phyloP scores from a whole-genome alignment of 108 stramenopile genomes.

The Cylindrotheca fusiformis region DNA sequence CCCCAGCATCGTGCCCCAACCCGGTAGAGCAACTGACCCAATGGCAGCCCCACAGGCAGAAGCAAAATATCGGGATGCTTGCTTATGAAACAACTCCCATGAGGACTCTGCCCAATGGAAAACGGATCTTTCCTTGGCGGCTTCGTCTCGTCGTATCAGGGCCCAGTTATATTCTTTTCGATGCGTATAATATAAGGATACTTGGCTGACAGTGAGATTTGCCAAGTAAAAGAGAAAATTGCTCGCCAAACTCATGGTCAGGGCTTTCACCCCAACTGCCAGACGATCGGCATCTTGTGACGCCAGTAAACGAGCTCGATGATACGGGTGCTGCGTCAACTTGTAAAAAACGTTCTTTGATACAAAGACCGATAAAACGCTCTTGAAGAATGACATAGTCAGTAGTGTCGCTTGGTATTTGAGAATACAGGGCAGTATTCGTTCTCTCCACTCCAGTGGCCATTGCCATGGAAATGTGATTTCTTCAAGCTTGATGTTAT shows the following conservation, averaged over 20 bases:
- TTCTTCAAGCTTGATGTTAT: too few relatives aligned
- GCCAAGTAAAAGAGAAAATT: conserved; percentile 16
- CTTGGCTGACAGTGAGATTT: conserved; percentile 5
- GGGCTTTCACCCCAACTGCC: conserved; percentile 2
- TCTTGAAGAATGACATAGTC: conserved; percentile 4
- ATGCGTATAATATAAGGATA: conserved; percentile 2
- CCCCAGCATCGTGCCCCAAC: conserved; percentile 16
- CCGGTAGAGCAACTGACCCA: conserved; percentile 17
- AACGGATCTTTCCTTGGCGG: neutral
- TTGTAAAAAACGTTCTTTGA: conserved; percentile 7
- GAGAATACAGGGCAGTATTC: conserved; percentile 6
- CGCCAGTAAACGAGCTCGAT: conserved; percentile 7
- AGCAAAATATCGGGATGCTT: conserved; percentile 1
- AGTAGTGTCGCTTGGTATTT: conserved; percentile 9
- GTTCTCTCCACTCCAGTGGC: conserved; percentile 18
- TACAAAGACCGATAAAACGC: neutral
- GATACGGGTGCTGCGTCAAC: conserved; percentile 18
- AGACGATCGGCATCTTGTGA: conserved; percentile 1
- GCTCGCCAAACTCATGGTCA: conserved; percentile 4
- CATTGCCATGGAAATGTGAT: too few relatives aligned
- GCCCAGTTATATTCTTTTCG: neutral
- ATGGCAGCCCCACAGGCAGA: conserved; percentile 9
- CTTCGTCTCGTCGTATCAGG: neutral
- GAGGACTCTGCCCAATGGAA: neutral
- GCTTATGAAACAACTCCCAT: conserved; percentile 4